phyloP scores from a whole-genome alignment of 108 stramenopile genomes.

The Cyclotella kingstonii region DNA sequence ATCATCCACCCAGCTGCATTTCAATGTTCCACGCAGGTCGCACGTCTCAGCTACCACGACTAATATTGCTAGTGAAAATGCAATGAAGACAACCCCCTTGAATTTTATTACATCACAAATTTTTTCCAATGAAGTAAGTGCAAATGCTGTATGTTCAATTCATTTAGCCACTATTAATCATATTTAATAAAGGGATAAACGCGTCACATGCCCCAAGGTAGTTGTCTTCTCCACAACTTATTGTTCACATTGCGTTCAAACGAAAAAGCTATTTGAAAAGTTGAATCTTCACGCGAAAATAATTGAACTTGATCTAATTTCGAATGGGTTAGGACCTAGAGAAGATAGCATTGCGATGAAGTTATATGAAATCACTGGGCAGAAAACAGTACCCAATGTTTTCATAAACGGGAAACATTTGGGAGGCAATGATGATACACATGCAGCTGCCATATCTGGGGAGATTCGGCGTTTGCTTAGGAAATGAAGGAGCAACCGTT shows the following conservation, averaged over 20 bases:
- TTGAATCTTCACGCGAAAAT: constrained; percentile 50
- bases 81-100: background rate
- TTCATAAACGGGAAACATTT: constrained; percentile 65
- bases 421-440: constrained; percentile 69
- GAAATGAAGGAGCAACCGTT: background rate
- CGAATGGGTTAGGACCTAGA: constrained; percentile 48
- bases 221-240: constrained; percentile 62
- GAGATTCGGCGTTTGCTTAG: constrained; percentile 22
- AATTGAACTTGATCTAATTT: constrained; percentile 73
- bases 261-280: constrained; percentile 55
- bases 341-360: constrained; percentile 54
- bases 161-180: background rate
- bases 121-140: constrained; percentile 21
- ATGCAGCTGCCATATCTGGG: constrained; percentile 44
- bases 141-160: background rate
- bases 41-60: background rate
- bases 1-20: background rate
- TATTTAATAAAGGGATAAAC: background rate
- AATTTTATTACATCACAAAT: constrained; percentile 22
- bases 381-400: constrained; percentile 56
- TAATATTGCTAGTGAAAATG: background rate
- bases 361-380: constrained; percentile 38
- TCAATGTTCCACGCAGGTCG: constrained; percentile 5
- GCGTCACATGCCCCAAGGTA: constrained; percentile 28
- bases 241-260: constrained; percentile 63